Evolutionary conservation across 441 rosid genomes (phyloP).

Genomic region (Melastoma candidum): DNA sequence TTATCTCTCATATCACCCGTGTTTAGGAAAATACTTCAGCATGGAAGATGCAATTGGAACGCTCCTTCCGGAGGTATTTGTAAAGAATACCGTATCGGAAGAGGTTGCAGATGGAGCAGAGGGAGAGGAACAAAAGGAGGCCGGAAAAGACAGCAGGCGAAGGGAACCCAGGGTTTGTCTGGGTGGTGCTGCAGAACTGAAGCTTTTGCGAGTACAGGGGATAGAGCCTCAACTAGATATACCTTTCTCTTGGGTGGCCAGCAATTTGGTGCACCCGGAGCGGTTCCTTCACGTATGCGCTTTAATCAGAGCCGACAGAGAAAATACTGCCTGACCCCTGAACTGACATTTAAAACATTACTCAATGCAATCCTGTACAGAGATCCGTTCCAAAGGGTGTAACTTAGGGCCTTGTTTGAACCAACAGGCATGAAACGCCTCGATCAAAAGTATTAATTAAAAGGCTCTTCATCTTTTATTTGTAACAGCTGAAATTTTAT

Average conservation of each 20-base stretch:
- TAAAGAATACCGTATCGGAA: slow-evolving; percentile 10
- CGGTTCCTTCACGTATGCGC: slow-evolving; percentile 71
- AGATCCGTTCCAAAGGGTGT: too few species aligned
- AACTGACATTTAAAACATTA: too few species aligned
- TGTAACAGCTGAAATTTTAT: too few species aligned
- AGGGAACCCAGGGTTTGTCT: too few species aligned
- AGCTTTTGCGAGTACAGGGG: slow-evolving; percentile 73
- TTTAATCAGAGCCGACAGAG: slow-evolving; percentile 27
- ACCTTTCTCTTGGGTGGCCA: slow-evolving; percentile 92
- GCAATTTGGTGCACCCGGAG: slow-evolving; percentile 79
- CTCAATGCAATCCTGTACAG: too few species aligned
- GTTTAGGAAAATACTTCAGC: slow-evolving; percentile 64
- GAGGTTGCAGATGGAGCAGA: slow-evolving; percentile 15
- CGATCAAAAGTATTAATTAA: too few species aligned
- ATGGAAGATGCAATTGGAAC: slow-evolving; percentile 50
- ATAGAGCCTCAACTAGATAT: slow-evolving; percentile 72
- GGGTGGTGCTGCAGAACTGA: slow-evolving; percentile 33
- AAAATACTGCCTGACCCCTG: slow-evolving; percentile 13
- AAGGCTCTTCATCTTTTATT: too few species aligned
- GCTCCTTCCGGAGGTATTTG: slow-evolving; percentile 49
- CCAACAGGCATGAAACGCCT: too few species aligned
- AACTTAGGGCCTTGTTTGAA: too few species aligned
- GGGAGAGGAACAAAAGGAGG: slow-evolving; percentile 21
- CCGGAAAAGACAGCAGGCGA: neutral
- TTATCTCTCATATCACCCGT: slow-evolving; percentile 4